Evolutionary conservation across 495 filamentous ascomycete species (phyloP).

Genomic region (Penicillium maclennaniae): DNA sequence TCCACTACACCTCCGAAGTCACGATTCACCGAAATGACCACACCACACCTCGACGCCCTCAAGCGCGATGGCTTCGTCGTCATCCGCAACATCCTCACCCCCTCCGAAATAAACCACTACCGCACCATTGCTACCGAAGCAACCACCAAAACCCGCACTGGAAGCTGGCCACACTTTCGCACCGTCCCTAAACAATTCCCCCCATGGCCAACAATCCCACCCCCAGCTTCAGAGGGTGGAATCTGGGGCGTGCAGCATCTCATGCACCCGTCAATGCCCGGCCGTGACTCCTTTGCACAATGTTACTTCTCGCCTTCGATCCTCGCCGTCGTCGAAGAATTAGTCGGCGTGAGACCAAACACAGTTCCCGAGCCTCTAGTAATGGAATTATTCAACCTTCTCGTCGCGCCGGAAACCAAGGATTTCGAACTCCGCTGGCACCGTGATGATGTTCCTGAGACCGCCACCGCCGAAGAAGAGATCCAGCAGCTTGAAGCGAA

Average conservation of each 20-base stretch:
- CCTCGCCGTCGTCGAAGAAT: conserved; percentile 51
- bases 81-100: conserved; percentile 45
- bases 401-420: conserved; percentile 58
- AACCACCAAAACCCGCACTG: conserved; percentile 54
- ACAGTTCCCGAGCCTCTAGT: conserved; percentile 47
- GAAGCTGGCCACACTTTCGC: conserved; percentile 72
- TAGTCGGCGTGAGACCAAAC: conserved; percentile 42
- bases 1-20: background rate
- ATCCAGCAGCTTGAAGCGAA: conserved; percentile 36
- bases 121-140: conserved; percentile 51
- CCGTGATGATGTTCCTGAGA: conserved; percentile 66
- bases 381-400: conserved; percentile 77
- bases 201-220: conserved; percentile 59
- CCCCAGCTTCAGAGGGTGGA: conserved; percentile 50
- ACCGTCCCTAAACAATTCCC: conserved; percentile 85
- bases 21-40: conserved; percentile 14
- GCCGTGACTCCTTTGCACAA: conserved; percentile 50
- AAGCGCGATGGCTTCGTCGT: conserved; percentile 48
- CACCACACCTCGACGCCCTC: conserved; percentile 39
- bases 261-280: conserved; percentile 62
- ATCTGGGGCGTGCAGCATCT: conserved; percentile 89
- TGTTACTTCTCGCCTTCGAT: conserved; percentile 64
- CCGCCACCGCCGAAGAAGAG: conserved; percentile 55
- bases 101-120: conserved; percentile 48
- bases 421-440: conserved; percentile 75